Evolutionary conservation across 345 rosid species (phyloP).

Genomic region (Noccaea bulbosa): DNA sequence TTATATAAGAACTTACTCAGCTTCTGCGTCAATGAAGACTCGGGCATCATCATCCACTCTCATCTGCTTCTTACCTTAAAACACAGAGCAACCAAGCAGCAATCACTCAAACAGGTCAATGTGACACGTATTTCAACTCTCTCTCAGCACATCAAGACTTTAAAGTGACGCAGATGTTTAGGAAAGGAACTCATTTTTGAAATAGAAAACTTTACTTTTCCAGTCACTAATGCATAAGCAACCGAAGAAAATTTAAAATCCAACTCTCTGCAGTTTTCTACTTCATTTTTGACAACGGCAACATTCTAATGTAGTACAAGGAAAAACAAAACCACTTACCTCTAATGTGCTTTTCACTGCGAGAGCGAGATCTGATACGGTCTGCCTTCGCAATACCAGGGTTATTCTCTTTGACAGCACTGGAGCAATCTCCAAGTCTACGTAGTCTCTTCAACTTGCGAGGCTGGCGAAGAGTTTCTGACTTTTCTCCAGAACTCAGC

Average conservation of each 20-base stretch:
- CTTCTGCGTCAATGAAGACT: slow-evolving; percentile 79
- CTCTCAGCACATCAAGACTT: not conserved
- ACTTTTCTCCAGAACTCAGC: slow-evolving; percentile 62
- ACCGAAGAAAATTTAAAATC: slow-evolving; percentile 1
- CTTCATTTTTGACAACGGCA: not conserved
- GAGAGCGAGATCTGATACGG: slow-evolving; percentile 42
- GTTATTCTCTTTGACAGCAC: slow-evolving; percentile 46
- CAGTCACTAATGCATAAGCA: slow-evolving; percentile 8
- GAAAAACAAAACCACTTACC: slow-evolving; percentile 47
- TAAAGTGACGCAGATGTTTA: not conserved
- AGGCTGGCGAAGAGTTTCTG: slow-evolving; percentile 48
- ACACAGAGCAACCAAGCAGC: slow-evolving; percentile 31
- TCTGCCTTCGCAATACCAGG: slow-evolving; percentile 33
- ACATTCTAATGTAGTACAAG: slow-evolving; percentile 2
- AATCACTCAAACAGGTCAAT: slow-evolving; percentile 19
- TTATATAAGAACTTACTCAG: slow-evolving; percentile 66
- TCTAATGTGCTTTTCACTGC: slow-evolving; percentile 45
- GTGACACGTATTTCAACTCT: not conserved
- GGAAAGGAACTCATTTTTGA: not conserved
- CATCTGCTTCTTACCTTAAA: slow-evolving; percentile 65
- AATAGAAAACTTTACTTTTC: not conserved
- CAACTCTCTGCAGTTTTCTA: slow-evolving; percentile 7
- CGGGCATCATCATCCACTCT: slow-evolving; percentile 37
- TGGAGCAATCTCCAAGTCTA: slow-evolving; percentile 59
- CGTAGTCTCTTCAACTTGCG: slow-evolving; percentile 79